A percentile compares a stretch with the other conserved stretches of the same genome.
Conservation (phyloP, 805 yeast species). For the Lipomyces sp. region DNA sequence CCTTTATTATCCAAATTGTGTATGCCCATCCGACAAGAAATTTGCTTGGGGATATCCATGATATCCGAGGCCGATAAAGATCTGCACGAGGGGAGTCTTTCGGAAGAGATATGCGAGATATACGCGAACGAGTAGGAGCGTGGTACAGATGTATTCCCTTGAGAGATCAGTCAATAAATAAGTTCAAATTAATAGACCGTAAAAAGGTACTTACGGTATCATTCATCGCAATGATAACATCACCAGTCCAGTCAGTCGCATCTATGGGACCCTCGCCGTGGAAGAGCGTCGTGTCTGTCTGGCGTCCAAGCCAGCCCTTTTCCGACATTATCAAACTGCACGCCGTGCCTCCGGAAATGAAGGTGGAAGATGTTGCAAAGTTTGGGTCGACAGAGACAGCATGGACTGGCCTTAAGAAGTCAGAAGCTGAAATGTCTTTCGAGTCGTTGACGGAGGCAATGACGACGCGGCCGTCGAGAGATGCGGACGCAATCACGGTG, state of each 20-base stretch:
- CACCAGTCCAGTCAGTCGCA: slow-evolving; percentile 59
- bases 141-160: slow-evolving; percentile 49
- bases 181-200: too few species aligned
- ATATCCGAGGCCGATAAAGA: slow-evolving; percentile 76
- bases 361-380: slow-evolving; percentile 59
- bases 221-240: slow-evolving; percentile 75
- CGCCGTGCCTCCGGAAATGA: slow-evolving; percentile 85
- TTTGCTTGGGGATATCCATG: slow-evolving; percentile 60
- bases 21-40: slow-evolving; percentile 80
- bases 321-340: slow-evolving; percentile 75
- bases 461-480: slow-evolving; percentile 91
- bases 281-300: slow-evolving; percentile 64
- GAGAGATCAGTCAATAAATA: too few species aligned
- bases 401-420: slow-evolving; percentile 84
- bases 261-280: slow-evolving; percentile 68
- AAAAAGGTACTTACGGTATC: slow-evolving; percentile 62
- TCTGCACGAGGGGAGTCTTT: slow-evolving; percentile 61
- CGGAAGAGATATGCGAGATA: slow-evolving; percentile 58
- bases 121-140: slow-evolving; percentile 46
- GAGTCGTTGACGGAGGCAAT: slow-evolving; percentile 62
- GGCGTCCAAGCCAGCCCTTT: slow-evolving; percentile 81
- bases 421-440: slow-evolving; percentile 65
- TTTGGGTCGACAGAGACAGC: slow-evolving; percentile 76
- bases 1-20: slow-evolving; percentile 65
- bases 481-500: slow-evolving; percentile 72